Evolutionary conservation across 345 rosid genomes (phyloP), one percentile per base, ranked within the genome.

Genomic region (Eucalyptus lansdowneana): DNA sequence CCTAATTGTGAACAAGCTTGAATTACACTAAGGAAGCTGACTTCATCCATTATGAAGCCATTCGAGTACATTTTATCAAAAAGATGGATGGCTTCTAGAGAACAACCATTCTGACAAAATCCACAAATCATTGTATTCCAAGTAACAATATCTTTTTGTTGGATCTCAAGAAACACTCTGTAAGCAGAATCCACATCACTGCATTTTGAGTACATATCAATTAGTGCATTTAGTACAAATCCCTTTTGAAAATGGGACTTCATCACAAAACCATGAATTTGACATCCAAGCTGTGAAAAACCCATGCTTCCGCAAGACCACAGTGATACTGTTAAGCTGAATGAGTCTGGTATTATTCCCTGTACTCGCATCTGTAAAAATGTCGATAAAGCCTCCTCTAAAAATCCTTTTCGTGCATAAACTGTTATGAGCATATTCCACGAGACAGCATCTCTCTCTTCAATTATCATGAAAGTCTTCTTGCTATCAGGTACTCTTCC

Each of bases 81-180:
- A 51, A 97, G 95, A 81, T 88, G 90, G 90, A 97, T 76, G 62
- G 96, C 99, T 90, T 95, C 93, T 29, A 60, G 6, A 16, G 94
- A 93, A 87, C 62, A 88, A 37, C 94, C 97, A 87, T 91, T 94
- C 65, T 97, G 98, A 6, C 94, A 92, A 88, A 93, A 95, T 11
- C 98, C 99, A 50, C 94, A 95, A 92, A 97, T 95, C 97, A 97
- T 94, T 12, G 99, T 94, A 51, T 97, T 97, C 98, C 98, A 97
- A 72, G 95, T 92, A 80, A 96, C 95, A 11, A 94, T 89, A 93
- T 95, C 96, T 87, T 89, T 90, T 85, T 90, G 91, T 88, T 94
- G 87, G 89, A 94, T 87, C 27, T 92, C 93, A 62, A 94, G 88
- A 89, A 97, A 95, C 49, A 94, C 91, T 7, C 90, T 92, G 80